A percentile compares a stretch with the other conserved stretches of the same genome.
These are phyloP conservation scores for Polygonum aviculare DNA, from an alignment of 148 eudicot species.

Conservation along the genomic window DNA sequence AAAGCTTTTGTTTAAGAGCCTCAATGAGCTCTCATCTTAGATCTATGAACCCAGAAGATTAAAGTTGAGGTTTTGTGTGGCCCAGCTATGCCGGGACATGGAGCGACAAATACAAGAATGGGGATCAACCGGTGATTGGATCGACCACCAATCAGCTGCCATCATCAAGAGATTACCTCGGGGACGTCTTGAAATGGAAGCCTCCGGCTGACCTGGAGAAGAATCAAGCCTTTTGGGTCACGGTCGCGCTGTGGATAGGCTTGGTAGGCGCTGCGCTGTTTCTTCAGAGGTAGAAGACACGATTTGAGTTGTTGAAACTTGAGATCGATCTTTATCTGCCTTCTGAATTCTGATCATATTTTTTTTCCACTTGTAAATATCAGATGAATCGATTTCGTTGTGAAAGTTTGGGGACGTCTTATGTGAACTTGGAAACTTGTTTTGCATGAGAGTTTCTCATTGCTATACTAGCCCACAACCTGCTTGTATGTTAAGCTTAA, in stretches of 20 bases:
- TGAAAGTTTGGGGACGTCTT: background rate
- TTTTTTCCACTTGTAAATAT: background rate
- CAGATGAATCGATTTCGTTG: background rate
- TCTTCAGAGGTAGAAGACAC: conserved; percentile 39
- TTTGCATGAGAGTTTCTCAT: background rate
- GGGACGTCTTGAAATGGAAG: conserved; percentile 75
- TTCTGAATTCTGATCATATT: background rate
- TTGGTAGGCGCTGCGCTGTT: conserved; percentile 75
- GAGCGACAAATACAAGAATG: conserved; percentile 81
- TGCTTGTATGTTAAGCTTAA: background rate
- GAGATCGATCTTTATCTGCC: background rate
- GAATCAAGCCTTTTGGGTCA: conserved; percentile 71
- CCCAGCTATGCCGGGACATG: conserved; percentile 79
- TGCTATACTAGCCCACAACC: background rate
- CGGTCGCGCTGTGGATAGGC: conserved; percentile 64
- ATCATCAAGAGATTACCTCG: conserved; percentile 52
- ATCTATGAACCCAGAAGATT: background rate
- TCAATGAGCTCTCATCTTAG: background rate
- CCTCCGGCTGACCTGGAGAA: conserved; percentile 62
- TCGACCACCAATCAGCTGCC: conserved; percentile 58
- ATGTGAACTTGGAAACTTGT: background rate
- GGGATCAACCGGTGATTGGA: conserved; percentile 30
- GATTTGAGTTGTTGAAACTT: background rate
- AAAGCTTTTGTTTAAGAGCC: background rate
- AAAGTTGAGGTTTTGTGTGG: background rate